Evolutionary conservation across 129 eudicot species (phyloP), one percentile per base, ranked within the genome.

Genomic region (Kitagawia praeruptora): DNA sequence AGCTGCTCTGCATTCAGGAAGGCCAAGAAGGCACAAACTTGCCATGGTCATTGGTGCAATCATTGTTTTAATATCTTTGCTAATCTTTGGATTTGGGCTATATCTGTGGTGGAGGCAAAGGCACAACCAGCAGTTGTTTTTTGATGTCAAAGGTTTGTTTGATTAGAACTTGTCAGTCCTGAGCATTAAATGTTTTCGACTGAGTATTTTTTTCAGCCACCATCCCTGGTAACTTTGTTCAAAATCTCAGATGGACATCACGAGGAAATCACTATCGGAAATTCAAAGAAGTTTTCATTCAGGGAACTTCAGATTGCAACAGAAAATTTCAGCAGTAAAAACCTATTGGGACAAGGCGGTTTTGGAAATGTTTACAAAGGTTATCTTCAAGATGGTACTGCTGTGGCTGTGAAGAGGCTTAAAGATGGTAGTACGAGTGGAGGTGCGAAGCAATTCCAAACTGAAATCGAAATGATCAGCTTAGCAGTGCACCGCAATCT

Each of bases 311-410:
- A 92, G 78, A 75, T 87, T 25, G 93, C 97, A 49, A 92, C 97
- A 16, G 87, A 87, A 79, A 92, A 90, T 70, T 92, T 92, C 84
- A 92, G 96, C 88, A 89, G 84, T 75, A 92, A 90, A 67, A 87
- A 90, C 76, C 83, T 92, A 72, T 64, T 92, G 54, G 97, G 97
- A 18, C 90, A 92, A 87, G 97, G 97, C 40, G 97, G 97, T 28
- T 92, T 86, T 79, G 97, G 97, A 66, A 83, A 89, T 63, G 97
- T 92, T 46, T 92, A 92, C 90, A 92, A 90, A 82, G 97, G 97
- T 44, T 72, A 56, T 75, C 90, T 92, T 34, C 85, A 49, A 61
- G 93, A 90, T 46, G 97, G 96, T 21, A 88, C 96, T 41, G 79
- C 82, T 12, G 96, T 92, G 74, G 97, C 97, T 27, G 96, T 92